Conservation (phyloP, 2,329 filamentous ascomycete genomes). For the Fusarium virguliforme region DNA sequence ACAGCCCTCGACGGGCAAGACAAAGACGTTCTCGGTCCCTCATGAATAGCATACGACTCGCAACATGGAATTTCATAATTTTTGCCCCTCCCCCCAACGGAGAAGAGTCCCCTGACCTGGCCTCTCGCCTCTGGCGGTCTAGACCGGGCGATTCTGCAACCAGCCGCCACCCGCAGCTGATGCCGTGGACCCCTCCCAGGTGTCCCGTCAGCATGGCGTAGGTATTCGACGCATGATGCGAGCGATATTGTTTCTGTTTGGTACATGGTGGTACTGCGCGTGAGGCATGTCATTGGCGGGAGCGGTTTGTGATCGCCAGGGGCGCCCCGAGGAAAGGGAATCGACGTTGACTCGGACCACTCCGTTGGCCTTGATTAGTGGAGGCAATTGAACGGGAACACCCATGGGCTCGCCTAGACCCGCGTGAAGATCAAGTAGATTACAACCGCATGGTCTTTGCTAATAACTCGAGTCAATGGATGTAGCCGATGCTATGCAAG, state of each 20-base stretch:
- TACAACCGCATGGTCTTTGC: neutral
- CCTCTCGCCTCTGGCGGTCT: neutral
- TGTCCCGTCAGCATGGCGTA: slow-evolving; percentile 8
- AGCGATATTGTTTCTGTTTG: neutral
- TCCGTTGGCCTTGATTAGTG: neutral
- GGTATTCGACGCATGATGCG: neutral
- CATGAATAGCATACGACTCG: slow-evolving; percentile 1
- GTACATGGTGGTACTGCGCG: neutral
- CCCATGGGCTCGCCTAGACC: neutral
- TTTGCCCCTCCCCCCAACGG: neutral
- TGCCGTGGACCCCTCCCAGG: neutral
- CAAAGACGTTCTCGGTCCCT: neutral
- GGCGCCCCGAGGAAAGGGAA: neutral
- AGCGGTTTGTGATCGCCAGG: neutral
- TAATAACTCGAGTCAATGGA: neutral
- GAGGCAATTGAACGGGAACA: neutral
- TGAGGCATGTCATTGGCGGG: neutral
- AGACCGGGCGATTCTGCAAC: slow-evolving; percentile 15
- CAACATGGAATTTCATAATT: neutral
- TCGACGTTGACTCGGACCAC: slow-evolving; percentile 1
- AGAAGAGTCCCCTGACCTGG: neutral
- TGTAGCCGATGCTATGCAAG: neutral
- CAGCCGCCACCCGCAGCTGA: neutral
- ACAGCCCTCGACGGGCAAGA: neutral
- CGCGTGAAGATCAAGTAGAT: neutral